Evolutionary conservation across 108 stramenopile species (phyloP).

Genomic region (Skeletonema menzelii): DNA sequence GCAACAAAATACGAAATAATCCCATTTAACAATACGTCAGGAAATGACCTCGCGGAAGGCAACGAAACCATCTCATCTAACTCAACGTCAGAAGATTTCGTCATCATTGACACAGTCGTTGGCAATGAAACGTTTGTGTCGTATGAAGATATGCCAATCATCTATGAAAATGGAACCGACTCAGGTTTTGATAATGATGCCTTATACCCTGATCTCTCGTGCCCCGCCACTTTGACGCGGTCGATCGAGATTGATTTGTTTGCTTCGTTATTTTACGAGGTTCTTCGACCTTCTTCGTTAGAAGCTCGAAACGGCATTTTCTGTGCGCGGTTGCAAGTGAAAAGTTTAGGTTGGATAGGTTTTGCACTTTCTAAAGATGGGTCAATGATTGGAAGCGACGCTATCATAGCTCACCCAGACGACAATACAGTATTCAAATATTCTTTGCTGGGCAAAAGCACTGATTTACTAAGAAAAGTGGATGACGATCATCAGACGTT

Average conservation of each 20-base stretch:
- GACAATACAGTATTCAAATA: constrained; percentile 25
- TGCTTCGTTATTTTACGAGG: too few relatives aligned
- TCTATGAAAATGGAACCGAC: too few relatives aligned
- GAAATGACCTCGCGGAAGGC: neutral
- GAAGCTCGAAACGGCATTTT: too few relatives aligned
- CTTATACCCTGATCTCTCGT: too few relatives aligned
- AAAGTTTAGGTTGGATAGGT: constrained; percentile 40
- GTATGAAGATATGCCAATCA: too few relatives aligned
- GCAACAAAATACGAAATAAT: neutral
- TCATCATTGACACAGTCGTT: neutral
- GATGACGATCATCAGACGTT: constrained; percentile 16
- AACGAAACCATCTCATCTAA: neutral
- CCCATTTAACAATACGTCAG: neutral
- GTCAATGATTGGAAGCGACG: constrained; percentile 52
- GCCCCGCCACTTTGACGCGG: too few relatives aligned
- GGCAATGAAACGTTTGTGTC: too few relatives aligned
- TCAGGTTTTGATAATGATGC: too few relatives aligned
- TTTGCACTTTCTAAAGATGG: constrained; percentile 36
- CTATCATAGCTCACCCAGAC: constrained; percentile 47
- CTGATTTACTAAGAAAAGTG: constrained; percentile 1
- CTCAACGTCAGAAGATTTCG: neutral
- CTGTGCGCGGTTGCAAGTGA: too few relatives aligned
- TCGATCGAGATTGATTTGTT: too few relatives aligned
- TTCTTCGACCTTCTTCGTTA: too few relatives aligned
- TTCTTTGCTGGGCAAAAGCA: constrained; percentile 8